Evolutionary conservation across 441 rosid species (phyloP), one percentile per base, ranked within the genome.

Genomic region (Gossypium schwendimanii): DNA sequence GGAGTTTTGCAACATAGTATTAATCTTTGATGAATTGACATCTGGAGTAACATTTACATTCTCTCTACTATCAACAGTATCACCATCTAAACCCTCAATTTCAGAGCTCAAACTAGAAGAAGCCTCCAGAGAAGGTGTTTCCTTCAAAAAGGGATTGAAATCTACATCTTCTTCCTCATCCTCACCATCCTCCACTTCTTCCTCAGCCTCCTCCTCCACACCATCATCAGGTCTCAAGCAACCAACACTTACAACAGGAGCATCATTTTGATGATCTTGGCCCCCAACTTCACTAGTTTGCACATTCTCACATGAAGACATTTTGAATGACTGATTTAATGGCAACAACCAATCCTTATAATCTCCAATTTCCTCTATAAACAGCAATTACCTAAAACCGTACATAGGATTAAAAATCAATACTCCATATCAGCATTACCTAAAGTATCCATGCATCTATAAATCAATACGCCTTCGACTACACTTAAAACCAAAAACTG

Each of bases 71-170:
- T 76, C 80, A 26, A 70, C 69, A 57, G 41, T 36, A 12, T 71
- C 76, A 36, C 78, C 85, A 57, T 82, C 85, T 17, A 82, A 70
- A 44, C 77, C 84, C 83, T 88, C 93, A 31, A 87, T 74, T 76
- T 88, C 94, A 39, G 98, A 95, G 84, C 97, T 89, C 79, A 93
- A 71, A 84, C 98, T 89, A 3, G 99, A 95, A 55, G 99, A 95
- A 73, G 92, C 87, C 65, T 92, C 91, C 0, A 82, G 93, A 3
- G 98, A 91, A 68, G 83, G 90, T 14, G 90, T 78, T 53, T 77
- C 94, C 82, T 89, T 92, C 0, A 90, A 69, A 80, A 87, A 87
- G 24, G 95, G 97, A 78, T 94, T 90, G 77, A 94, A 92, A 82
- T 92, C 97, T 9, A 85, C 79, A 78, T 90, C 95, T 77, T 89